Evolutionary conservation across 345 rosid genomes (phyloP), one percentile per base, ranked within the genome.

Genomic region (Nephelium lappaceum): DNA sequence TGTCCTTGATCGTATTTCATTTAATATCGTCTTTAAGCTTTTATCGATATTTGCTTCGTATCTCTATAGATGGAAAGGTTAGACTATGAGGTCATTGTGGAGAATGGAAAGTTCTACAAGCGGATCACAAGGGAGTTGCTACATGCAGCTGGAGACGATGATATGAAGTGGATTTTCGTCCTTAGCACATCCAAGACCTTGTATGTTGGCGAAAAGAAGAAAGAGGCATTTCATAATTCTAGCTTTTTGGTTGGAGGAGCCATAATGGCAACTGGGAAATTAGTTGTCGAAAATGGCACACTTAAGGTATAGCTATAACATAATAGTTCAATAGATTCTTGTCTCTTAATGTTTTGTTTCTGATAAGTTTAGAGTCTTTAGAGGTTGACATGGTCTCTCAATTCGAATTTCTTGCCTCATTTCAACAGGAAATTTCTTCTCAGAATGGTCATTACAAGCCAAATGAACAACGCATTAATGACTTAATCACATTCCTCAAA

Each of bases 221-320:
- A 90, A 81, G 98, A 97, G 19, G 72, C 80, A 6, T 95, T 95
- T 81, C 98, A 93, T 80, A 97, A 95, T 79, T 95, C n/a, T n/a
- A 95, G 98, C 85, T 95, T 93, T 85, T 86, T 95, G 80, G 97
- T 97, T 72, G 98, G 98, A 73, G 98, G 98, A 78, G 98, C 92
- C 45, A 82, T 96, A 57, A 81, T 77, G 43, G 93, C 98, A 39
- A 96, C 98, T 5, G 98, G 98, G 25, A 85, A 95, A 27, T n/a
- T n/a, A n/a, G n/a, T n/a, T n/a, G n/a, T n/a, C n/a, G n/a, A n/a
- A n/a, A n/a, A n/a, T n/a, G n/a, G n/a, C n/a, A n/a, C n/a, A n/a
- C n/a, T n/a, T n/a, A n/a, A n/a, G n/a, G n/a, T n/a, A n/a, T n/a
- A n/a, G n/a, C n/a, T n/a, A n/a, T n/a, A n/a, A n/a, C n/a, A n/a